Conservation (phyloP, 495 filamentous ascomycete species). For the Podospora didyma region DNA sequence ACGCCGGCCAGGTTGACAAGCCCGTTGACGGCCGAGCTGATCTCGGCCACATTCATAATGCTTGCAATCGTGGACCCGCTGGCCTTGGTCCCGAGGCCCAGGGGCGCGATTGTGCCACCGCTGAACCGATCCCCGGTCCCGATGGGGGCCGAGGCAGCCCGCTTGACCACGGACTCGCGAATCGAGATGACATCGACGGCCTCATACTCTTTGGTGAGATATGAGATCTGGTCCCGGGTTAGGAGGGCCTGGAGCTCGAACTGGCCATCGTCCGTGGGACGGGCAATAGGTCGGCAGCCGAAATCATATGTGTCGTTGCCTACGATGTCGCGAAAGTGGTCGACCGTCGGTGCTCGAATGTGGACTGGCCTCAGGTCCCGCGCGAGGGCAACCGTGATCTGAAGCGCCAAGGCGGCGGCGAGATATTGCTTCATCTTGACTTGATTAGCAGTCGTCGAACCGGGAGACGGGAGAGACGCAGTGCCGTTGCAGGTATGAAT, state of each 20-base stretch:
- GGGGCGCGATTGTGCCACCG: conserved; percentile 3
- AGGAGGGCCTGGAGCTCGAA: conserved; percentile 12
- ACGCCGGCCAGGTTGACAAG: conserved; percentile 8
- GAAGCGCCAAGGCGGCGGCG: conserved; percentile 7
- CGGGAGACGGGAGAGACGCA: too few species aligned
- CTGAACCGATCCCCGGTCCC: conserved; percentile 16
- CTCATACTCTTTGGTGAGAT: conserved; percentile 3
- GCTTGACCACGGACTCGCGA: conserved; percentile 3
- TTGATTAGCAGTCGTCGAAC: too few species aligned
- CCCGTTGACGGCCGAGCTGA: conserved; percentile 10
- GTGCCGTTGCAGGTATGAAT: too few species aligned
- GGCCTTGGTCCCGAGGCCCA: conserved; percentile 12
- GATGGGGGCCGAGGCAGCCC: conserved; percentile 3
- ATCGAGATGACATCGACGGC: conserved; percentile 1
- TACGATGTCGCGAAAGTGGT: conserved; percentile 9
- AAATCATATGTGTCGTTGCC: conserved; percentile 15
- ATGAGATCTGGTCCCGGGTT: conserved; percentile 10
- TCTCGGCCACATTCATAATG: conserved; percentile 16
- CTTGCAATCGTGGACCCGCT: conserved; percentile 8
- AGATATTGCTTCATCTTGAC: conserved; percentile 1
- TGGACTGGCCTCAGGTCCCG: conserved; percentile 6
- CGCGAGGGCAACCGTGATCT: conserved; percentile 6
- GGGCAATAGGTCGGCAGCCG: conserved; percentile 11
- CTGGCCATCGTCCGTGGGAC: conserved; percentile 10
- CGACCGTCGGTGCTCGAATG: conserved; percentile 6